Evolutionary conservation across 495 filamentous ascomycete genomes (phyloP), one percentile per base, ranked within the genome.

Genomic region (Aspergillus leporis): DNA sequence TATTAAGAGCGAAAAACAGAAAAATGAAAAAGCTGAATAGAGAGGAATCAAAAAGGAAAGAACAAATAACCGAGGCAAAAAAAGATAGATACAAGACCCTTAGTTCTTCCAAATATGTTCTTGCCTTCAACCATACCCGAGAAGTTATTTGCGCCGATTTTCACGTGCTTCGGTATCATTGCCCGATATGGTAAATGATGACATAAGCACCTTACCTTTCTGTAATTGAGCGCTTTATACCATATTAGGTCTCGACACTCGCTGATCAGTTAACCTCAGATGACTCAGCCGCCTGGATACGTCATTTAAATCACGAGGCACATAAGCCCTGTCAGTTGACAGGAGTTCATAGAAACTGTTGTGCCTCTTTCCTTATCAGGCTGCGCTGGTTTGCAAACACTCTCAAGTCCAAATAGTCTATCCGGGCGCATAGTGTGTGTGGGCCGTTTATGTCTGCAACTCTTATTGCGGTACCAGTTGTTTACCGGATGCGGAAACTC

Each of bases 121-220:
- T 36, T 10, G 9, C 32, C 32, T 10, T 10, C 32, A 36, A 36
- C 25, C 25, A 28, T 28, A 28, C 25, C 25, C 25, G 6, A 28
- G 3, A 28, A 6, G 25, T 6, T 3, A 28, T 40, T 43, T 61
- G 60, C 55, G 54, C 64, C 58, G 61, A 61, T 60, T 21, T 38
- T 38, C 14, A 62, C 51, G 52, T 53, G 49, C 59, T 34, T 58
- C 41, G 55, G 38, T 34, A 41, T 59, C 34, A 23, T 36, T 60
- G 22, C 55, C 45, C 16, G 47, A 52, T 28, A 43, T 22, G 57
- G 51, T 19, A 41, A 56, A 43, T 16, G 13, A 28, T 46, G 25
- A 36, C 34, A 40, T 38, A 36, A 56, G 18, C 25, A 34, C 19
- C 43, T 49, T 47, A 47, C 23, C 43, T 22, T 9, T 3, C 7